phyloP scores from a whole-genome alignment of 768 basidiomycete genomes.

The Russula sp. region DNA sequence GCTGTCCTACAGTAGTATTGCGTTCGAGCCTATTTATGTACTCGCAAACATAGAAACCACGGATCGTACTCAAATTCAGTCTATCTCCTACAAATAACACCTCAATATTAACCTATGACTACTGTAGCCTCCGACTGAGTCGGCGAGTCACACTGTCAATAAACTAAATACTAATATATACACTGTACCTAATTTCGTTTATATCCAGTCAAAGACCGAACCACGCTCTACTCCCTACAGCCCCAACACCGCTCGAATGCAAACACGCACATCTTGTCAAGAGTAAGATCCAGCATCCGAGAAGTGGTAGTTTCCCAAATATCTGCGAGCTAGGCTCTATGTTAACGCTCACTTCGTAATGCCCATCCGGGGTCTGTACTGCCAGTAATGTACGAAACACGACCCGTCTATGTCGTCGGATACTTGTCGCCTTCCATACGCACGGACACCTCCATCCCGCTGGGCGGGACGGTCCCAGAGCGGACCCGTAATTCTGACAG shows the following conservation, averaged over 20 bases:
- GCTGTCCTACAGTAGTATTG: too few relatives aligned
- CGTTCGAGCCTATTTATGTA: too few relatives aligned
- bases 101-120: too few relatives aligned
- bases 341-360: neutral
- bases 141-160: too few relatives aligned
- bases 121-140: too few relatives aligned
- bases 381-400: neutral
- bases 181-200: too few relatives aligned
- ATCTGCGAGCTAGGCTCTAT: neutral
- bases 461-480: neutral
- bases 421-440: neutral
- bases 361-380: neutral
- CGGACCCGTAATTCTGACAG: neutral
- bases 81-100: too few relatives aligned
- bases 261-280: too few relatives aligned
- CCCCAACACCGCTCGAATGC: neutral
- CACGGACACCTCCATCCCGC: neutral
- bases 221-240: neutral
- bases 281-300: neutral
- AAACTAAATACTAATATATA: too few relatives aligned
- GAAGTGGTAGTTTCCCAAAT: neutral
- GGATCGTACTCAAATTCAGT: too few relatives aligned
- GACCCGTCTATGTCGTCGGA: neutral
- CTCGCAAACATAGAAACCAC: too few relatives aligned
- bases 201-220: neutral